Evolutionary conservation across 495 filamentous ascomycete species (phyloP).

Genomic region (Penicillium subrubescens): DNA sequence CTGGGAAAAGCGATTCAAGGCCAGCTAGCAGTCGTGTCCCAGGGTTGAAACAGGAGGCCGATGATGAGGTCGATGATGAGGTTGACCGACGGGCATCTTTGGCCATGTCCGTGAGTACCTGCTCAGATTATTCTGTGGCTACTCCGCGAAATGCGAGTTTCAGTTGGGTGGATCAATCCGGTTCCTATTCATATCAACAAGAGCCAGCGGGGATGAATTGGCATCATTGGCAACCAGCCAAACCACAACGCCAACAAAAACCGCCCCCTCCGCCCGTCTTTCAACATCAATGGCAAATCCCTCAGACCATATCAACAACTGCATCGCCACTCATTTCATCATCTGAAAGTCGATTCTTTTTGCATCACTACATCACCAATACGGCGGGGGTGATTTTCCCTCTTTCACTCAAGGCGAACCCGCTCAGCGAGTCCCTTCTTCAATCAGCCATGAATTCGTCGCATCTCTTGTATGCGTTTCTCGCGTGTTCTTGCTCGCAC

Average conservation of each 20-base stretch:
- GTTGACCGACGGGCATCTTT: not conserved
- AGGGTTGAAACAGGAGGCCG: not conserved
- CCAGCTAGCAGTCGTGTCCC: not conserved
- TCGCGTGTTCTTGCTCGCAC: conserved; percentile 11
- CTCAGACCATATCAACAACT: conserved; percentile 3
- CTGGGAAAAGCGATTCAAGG: not conserved
- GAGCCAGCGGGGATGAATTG: not conserved
- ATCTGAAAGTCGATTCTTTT: conserved; percentile 10
- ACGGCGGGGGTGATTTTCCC: conserved; percentile 12
- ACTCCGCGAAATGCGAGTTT: not conserved
- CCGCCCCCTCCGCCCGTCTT: not conserved
- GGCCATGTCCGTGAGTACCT: not conserved
- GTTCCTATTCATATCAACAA: not conserved
- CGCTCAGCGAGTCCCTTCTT: conserved; percentile 8
- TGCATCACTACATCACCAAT: conserved; percentile 10
- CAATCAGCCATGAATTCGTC: conserved; percentile 6
- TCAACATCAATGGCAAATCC: conserved; percentile 1
- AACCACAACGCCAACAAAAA: not conserved
- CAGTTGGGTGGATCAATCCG: not conserved
- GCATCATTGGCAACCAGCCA: not conserved
- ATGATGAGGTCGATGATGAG: not conserved
- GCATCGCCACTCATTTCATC: conserved; percentile 8
- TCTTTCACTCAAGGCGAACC: conserved; percentile 8
- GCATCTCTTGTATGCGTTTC: conserved; percentile 11
- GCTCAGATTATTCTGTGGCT: not conserved